Evolutionary conservation across 768 basidiomycete species (phyloP).

Genomic region (Auricularia heimuer): DNA sequence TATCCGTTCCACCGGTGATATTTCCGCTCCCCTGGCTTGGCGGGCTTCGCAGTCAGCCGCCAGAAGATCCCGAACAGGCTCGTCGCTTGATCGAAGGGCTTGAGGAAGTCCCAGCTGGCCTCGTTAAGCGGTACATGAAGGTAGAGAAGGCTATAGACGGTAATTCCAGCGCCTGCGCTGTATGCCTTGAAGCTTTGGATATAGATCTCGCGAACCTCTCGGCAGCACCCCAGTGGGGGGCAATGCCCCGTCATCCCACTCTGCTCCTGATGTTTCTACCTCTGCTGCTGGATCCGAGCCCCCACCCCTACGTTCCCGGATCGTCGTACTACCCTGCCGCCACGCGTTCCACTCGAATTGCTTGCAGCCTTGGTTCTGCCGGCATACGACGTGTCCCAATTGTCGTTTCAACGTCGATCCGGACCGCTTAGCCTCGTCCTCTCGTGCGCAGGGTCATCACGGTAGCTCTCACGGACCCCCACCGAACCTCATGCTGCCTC

Average conservation of each 20-base stretch:
- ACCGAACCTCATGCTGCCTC: not conserved
- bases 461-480: not conserved
- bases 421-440: slow-evolving; percentile 49
- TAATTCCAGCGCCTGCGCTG: not conserved
- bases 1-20: not conserved
- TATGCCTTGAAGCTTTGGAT: not conserved
- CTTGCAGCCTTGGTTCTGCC: slow-evolving; percentile 73
- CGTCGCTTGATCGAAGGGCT: slow-evolving; percentile 2
- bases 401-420: slow-evolving; percentile 81
- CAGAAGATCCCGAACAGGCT: not conserved
- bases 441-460: not conserved
- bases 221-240: not conserved
- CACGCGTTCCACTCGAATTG: slow-evolving; percentile 76
- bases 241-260: not conserved
- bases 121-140: not conserved
- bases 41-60: not conserved
- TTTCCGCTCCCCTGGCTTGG: not conserved
- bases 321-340: slow-evolving; percentile 67
- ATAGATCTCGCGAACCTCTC: not conserved
- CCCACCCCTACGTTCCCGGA: not conserved
- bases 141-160: not conserved
- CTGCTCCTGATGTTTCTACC: not conserved
- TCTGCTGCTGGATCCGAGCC: not conserved
- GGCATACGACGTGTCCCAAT: slow-evolving; percentile 75
- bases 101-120: not conserved